Percentiles rank a stretch among this genome's conserved stretches.
phyloP scores from a whole-genome alignment of 2,329 filamentous ascomycete species.

The Cercospora beticola region DNA sequence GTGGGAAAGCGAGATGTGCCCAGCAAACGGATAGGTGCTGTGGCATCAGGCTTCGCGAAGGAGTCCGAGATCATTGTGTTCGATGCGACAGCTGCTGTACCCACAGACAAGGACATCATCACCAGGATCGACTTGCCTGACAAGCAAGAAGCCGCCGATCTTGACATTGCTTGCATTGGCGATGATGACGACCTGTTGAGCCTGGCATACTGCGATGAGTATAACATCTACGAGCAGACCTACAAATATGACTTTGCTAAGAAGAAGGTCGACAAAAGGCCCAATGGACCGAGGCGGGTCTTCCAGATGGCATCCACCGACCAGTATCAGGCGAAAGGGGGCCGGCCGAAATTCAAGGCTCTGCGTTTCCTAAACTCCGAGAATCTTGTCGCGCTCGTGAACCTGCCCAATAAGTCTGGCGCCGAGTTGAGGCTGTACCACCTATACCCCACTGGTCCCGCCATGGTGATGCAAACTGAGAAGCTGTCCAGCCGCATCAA shows the following conservation, averaged over 20 bases:
- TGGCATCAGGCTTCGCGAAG: conserved; percentile 71
- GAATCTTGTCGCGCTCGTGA: conserved; percentile 57
- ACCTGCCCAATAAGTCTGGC: conserved; percentile 55
- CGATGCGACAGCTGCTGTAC: conserved; percentile 59
- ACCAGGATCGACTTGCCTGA: conserved; percentile 53
- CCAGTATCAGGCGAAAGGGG: conserved; percentile 27
- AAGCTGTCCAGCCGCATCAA: conserved; percentile 67
- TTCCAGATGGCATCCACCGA: conserved; percentile 44
- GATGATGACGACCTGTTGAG: conserved; percentile 64
- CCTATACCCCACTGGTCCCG: conserved; percentile 60
- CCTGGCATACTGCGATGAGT: conserved; percentile 75
- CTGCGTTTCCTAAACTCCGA: conserved; percentile 56
- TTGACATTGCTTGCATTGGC: conserved; percentile 66
- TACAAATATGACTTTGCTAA: conserved; percentile 52
- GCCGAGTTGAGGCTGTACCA: conserved; percentile 57
- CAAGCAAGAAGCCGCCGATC: conserved; percentile 62
- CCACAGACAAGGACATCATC: conserved; percentile 54
- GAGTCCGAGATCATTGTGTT: conserved; percentile 79
- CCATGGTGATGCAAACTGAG: conserved; percentile 52
- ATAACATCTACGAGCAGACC: conserved; percentile 69
- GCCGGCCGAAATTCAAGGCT: conserved; percentile 55
- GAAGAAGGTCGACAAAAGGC: conserved; percentile 39
- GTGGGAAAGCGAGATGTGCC: conserved; percentile 51
- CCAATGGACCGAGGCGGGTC: conserved; percentile 46
- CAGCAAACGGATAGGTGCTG: conserved; percentile 67